Base-by-base conservation (phyloP, 345 rosid genomes). In the Leavenworthia alabamica region DNA sequence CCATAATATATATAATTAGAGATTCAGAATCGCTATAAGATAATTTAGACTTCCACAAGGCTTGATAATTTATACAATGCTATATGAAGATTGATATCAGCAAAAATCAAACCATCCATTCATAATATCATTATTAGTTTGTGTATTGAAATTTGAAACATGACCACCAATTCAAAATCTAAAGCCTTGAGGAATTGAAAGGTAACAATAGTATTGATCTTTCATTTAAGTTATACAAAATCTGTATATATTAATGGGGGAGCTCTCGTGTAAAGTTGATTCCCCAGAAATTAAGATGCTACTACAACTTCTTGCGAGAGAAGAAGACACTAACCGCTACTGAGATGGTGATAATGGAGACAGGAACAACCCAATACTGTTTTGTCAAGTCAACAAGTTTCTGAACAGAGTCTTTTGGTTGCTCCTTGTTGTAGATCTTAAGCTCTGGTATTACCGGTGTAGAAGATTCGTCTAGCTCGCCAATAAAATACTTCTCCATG, bases 281-380 rank as follows among this genome's bases (percentile, higher is more conserved):
- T 70, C 68, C 63, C 48, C 49, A 29, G 52, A 19, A 46, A 45
- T 27, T 61, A n/a, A n/a, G n/a, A n/a, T n/a, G 29, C 45, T 71
- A n/a, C n/a, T n/a, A n/a, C n/a, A n/a, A 83, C 75, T 85, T 85
- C 83, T 79, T 89, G 47, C 78, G 84, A 73, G 81, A 24, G 74
- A 69, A 72, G 37, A 86, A 16, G 74, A 89, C 62, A 66, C 90
- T 81, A 51, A 73, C 68, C 33, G 84, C 80, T 70, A 83, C 73
- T 0, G 98, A 86, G 66, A 89, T 53, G 42, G 89, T 80, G 16
- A 69, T 62, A 29, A 85, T 56, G 27, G 79, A 81, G 28, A 77
- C 83, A 47, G 98, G 91, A 56, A 79, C 70, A 22, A 80, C 59
- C 96, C 96, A 92, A 60, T 80, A 83, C 62, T 81, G 83, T 52